Evolutionary conservation across 2,329 filamentous ascomycete species (phyloP), one percentile per base, ranked within the genome.

Genomic region (Sodiomyces alkalinus): DNA sequence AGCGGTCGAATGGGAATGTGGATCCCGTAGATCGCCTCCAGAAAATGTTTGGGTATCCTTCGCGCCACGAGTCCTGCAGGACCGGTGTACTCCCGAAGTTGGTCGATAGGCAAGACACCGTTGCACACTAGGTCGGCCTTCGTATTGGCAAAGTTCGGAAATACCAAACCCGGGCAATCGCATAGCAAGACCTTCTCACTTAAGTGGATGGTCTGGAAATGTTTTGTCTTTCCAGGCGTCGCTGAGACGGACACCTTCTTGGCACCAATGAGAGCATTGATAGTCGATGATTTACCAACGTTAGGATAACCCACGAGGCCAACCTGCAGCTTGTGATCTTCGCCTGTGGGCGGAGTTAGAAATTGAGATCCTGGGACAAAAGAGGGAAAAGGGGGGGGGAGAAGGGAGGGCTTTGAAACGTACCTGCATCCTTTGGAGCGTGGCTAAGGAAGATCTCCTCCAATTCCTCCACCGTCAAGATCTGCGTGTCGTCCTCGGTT

Each of bases 241-340:
- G 87, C 79, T 11, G 90, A 98, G 21, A 98, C 92, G 0, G 87
- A 96, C 5, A 98, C 90, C 58, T 96, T 98, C 62, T 96, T 98
- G 31, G 90, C 77, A 28, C 92, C 92, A 33, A 96, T 86, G n/a
- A 98, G 69, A 22, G 90, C 87, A 59, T 98, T 98, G 65, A 98
- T 98, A 11, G 90, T 98, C 27, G 86, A 94, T 2, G 92, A 98
- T 59, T 98, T 98, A 57, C 90, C 90, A 38, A 98, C 90, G 58
- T 98, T 98, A 46, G 90, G 90, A 55, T 98, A 98, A 33, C 90
- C 90, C 20, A 98, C 90, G 13, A 98, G 64, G 42, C 90, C 90
- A 41, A 98, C 90, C 39, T 83, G 75, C 4, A 86, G 77, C 52
- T 92, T 94, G 37, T 55, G 55, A 25, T 62, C 59, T 7, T 42